A percentile compares a stretch with the other conserved stretches of the same genome.
Conservation (phyloP, 805 yeast species). For the Yamadazyma akitaensis region DNA sequence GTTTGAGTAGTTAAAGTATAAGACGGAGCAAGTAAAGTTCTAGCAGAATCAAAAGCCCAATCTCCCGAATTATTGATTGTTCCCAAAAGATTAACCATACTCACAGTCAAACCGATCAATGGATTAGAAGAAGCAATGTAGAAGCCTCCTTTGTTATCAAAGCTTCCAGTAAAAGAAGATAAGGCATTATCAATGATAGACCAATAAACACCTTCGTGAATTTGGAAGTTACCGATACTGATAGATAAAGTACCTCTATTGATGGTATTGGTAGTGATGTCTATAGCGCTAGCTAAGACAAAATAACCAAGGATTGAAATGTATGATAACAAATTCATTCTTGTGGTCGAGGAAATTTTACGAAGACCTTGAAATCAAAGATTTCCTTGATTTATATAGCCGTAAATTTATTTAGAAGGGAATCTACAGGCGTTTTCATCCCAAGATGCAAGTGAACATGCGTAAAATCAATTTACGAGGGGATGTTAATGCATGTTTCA, state of each 20-base stretch:
- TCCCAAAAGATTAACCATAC: constrained; percentile 7
- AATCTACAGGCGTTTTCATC: not conserved
- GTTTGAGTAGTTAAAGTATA: constrained; percentile 16
- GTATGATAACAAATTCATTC: constrained; percentile 1
- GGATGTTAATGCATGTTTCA: not conserved
- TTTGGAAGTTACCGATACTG: constrained; percentile 18
- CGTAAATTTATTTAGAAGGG: not conserved
- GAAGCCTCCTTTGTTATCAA: constrained; percentile 21
- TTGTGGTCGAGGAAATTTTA: not conserved
- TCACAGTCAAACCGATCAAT: constrained; percentile 16
- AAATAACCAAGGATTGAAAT: not conserved
- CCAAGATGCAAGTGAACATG: not conserved
- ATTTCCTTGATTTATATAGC: not conserved
- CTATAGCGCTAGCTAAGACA: constrained; percentile 8
- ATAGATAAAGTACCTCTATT: constrained; percentile 17
- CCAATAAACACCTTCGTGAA: constrained; percentile 22
- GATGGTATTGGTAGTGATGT: constrained; percentile 17
- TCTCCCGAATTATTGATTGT: constrained; percentile 18
- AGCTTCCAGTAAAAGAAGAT: constrained; percentile 20
- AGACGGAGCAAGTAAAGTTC: constrained; percentile 16
- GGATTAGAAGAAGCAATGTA: constrained; percentile 19
- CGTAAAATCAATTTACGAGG: not conserved
- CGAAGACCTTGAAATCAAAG: not conserved
- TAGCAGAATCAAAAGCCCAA: constrained; percentile 21
- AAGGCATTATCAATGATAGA: constrained; percentile 24